Evolutionary conservation across 352 stramenopile species (phyloP).

Genomic region (Pilasporangium apinafurcum): DNA sequence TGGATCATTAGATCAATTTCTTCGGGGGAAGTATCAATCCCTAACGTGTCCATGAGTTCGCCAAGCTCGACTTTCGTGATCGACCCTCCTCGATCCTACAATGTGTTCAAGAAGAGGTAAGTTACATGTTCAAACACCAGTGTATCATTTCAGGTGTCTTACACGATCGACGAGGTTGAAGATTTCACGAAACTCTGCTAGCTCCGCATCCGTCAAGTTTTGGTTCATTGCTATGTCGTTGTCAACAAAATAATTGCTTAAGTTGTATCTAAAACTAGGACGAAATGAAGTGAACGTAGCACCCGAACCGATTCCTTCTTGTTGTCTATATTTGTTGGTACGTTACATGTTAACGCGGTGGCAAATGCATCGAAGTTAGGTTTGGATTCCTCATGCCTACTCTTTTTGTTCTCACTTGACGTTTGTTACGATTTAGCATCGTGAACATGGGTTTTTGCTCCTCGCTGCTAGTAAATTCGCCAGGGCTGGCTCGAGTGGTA

Average conservation of each 20-base stretch:
- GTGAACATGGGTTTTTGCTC: no score
- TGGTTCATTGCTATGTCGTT: constrained; percentile 34
- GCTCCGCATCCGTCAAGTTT: constrained; percentile 69
- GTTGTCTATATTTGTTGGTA: no score
- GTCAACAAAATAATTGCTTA: not conserved
- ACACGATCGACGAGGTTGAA: constrained; percentile 93
- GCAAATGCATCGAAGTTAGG: no score
- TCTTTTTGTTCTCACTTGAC: no score
- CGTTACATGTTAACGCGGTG: no score
- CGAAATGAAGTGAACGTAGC: not conserved
- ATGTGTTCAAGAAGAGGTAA: not conserved
- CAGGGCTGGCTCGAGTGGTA: not conserved
- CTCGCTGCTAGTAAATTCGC: no score
- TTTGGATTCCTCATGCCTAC: no score
- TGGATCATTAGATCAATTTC: constrained; percentile 95
- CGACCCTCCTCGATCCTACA: constrained; percentile 85
- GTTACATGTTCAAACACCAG: not conserved
- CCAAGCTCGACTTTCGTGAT: constrained; percentile 93
- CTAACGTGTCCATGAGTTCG: constrained; percentile 91
- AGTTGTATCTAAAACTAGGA: not conserved
- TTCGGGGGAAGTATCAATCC: constrained; percentile 89
- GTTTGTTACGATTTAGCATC: no score
- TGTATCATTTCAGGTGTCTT: not conserved
- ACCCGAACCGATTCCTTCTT: no score
- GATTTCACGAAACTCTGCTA: constrained; percentile 92